Evolutionary conservation across 2,329 filamentous ascomycete genomes (phyloP).

Genomic region (Penicillium sp.): DNA sequence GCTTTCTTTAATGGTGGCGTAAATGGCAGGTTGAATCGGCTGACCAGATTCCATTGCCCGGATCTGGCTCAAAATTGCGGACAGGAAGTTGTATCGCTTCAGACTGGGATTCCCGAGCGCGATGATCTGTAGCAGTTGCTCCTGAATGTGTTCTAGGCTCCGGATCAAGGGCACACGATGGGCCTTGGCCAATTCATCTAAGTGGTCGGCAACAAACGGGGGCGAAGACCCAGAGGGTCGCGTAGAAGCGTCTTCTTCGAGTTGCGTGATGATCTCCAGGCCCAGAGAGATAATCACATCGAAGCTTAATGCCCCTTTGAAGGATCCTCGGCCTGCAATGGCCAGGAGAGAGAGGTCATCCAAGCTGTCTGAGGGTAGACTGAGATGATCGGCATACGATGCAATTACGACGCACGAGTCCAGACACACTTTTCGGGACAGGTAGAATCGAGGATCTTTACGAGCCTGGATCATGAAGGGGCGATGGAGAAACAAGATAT

Average conservation of each 20-base stretch:
- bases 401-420: constrained; percentile 27
- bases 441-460: too few species aligned
- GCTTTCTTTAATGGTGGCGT: constrained; percentile 13
- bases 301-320: constrained; percentile 28
- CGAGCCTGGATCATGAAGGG: too few species aligned
- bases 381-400: constrained; percentile 22
- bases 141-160: constrained; percentile 23
- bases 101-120: constrained; percentile 17
- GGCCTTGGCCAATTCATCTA: constrained; percentile 16
- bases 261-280: constrained; percentile 29
- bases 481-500: too few species aligned
- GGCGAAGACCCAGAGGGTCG: constrained; percentile 2
- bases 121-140: constrained; percentile 29
- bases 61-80: constrained; percentile 14
- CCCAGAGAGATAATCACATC: constrained; percentile 28
- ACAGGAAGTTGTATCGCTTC: constrained; percentile 19
- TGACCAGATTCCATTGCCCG: constrained; percentile 18
- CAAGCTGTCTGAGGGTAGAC: constrained; percentile 11
- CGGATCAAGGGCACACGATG: constrained; percentile 24
- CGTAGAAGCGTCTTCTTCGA: constrained; percentile 25
- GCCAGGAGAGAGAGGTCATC: constrained; percentile 22
- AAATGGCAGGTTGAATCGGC: constrained; percentile 17
- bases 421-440: constrained; percentile 17
- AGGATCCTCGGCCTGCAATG: constrained; percentile 22
- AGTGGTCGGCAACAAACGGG: constrained; percentile 10